Conservation (phyloP, 2,329 filamentous ascomycete genomes). For the Fusarium sp. region DNA sequence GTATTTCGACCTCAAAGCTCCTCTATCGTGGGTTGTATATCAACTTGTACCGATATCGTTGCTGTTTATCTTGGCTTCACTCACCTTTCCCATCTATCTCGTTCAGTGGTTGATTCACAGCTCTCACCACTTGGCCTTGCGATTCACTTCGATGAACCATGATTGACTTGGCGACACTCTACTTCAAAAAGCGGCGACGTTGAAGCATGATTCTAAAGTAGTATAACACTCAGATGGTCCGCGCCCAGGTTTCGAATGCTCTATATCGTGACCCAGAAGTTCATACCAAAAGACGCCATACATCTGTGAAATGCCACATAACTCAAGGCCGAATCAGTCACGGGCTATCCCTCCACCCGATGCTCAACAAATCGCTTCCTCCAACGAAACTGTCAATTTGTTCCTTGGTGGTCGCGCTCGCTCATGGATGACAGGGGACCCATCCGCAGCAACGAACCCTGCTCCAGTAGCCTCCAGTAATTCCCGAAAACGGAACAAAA, state of each 20-base stretch:
- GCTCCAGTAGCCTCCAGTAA: conserved; percentile 17
- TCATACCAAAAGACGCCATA: conserved; percentile 11
- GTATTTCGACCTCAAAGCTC: neutral
- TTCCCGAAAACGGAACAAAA: conserved; percentile 42
- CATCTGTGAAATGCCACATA: conserved; percentile 45
- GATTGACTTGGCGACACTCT: conserved; percentile 33
- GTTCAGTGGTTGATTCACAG: conserved; percentile 14
- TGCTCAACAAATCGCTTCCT: conserved; percentile 51
- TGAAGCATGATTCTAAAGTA: conserved; percentile 42
- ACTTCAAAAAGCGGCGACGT: conserved; percentile 44
- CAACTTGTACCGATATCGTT: neutral
- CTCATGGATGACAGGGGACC: conserved; percentile 46
- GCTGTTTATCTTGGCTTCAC: neutral
- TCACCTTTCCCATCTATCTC: neutral
- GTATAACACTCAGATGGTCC: conserved; percentile 37
- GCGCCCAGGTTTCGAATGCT: neutral
- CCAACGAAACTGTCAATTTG: conserved; percentile 57
- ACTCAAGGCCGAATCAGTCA: conserved; percentile 30
- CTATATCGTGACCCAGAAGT: conserved; percentile 12
- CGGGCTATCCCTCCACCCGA: conserved; percentile 31
- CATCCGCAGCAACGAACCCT: conserved; percentile 16
- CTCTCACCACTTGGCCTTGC: neutral
- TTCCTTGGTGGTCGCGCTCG: conserved; percentile 54
- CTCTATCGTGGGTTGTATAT: neutral
- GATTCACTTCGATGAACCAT: conserved; percentile 37